Percentiles rank a stretch among this genome's conserved stretches.
phyloP scores from a whole-genome alignment of 768 basidiomycete species.

The Hemileccinum rubropunctum region DNA sequence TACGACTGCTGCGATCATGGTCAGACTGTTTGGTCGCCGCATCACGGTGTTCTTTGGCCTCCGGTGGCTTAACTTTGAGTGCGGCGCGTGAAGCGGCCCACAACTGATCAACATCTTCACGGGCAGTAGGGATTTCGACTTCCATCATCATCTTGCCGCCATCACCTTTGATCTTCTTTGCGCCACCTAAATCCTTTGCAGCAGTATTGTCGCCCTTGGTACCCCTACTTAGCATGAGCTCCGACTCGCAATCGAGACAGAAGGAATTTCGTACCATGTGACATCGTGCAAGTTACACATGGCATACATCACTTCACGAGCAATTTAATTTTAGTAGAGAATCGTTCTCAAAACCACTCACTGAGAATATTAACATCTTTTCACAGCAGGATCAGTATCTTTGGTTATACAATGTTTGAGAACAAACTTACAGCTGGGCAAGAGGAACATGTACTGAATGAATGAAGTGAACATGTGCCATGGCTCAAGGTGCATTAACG shows the following conservation, averaged over 20 bases:
- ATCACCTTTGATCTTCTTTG: constrained; percentile 83
- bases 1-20: constrained; percentile 78
- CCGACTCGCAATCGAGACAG: neutral
- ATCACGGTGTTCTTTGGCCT: constrained; percentile 78
- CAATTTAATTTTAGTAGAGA: neutral
- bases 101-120: constrained; percentile 85
- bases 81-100: constrained; percentile 77
- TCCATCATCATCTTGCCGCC: constrained; percentile 87
- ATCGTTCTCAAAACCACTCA: constrained; percentile 27
- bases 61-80: constrained; percentile 64
- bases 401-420: neutral
- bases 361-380: constrained; percentile 78
- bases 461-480: constrained; percentile 98
- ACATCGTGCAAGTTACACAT: constrained; percentile 93
- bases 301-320: constrained; percentile 74
- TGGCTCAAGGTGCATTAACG: constrained; percentile 87
- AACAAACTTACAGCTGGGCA: constrained; percentile 60
- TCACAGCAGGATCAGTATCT: constrained; percentile 8
- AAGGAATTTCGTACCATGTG: constrained; percentile 47
- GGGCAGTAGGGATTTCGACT: constrained; percentile 75
- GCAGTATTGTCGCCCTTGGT: constrained; percentile 92
- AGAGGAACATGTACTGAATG: constrained; percentile 86
- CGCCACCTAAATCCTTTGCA: constrained; percentile 84
- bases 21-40: constrained; percentile 88
- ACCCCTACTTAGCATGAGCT: constrained; percentile 49